Evolutionary conservation across 441 rosid genomes (phyloP), one percentile per base, ranked within the genome.

Genomic region (Pelargonium cotyledonis): DNA sequence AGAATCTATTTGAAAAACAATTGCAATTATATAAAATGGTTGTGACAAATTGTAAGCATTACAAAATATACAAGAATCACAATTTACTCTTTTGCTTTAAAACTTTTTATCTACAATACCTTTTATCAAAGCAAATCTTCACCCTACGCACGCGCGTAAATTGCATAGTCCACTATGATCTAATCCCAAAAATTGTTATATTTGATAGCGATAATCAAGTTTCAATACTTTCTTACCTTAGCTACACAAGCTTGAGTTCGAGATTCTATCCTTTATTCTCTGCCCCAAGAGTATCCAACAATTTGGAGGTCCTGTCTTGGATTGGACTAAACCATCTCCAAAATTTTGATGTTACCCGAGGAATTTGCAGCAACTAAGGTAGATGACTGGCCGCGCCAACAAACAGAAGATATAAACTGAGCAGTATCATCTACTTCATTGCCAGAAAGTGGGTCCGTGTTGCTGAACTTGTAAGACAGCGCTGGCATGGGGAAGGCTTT

Each of bases 401-500:
- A 92, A 60, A 92, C 91, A 0, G 97, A 89, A 10, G 99, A 95
- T 70, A 89, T 89, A 78, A 92, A 95, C 81, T 92, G 97, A 2
- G 86, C 66, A 0, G 90, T 49, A 62, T 92, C 92, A n/a, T 95
- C 96, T 67, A 65, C 75, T 66, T 92, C 97, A 0, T 79, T 84
- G 53, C 92, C 88, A 0, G 95, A 86, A 49, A 77, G 72, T 5
- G 83, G 79, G 75, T 92, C 95, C 4, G 75, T 76, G 75, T 73
- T 78, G 84, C 67, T 85, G 75, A 87, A 92, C 88, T 86, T 95
- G 85, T 77, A 85, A 7, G 97, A 82, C 75, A 92, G 69, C 16
- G 87, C 97, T 0, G 99, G 98, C 98, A 95, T 92, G 2, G 99
- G 97, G 73, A 95, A 95, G 65, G 99, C 96, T 80, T 92, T 95